These are phyloP conservation scores for Mucor indicus DNA, from an alignment of 371 early-diverging fungal genomes.

Conservation along the genomic window DNA sequence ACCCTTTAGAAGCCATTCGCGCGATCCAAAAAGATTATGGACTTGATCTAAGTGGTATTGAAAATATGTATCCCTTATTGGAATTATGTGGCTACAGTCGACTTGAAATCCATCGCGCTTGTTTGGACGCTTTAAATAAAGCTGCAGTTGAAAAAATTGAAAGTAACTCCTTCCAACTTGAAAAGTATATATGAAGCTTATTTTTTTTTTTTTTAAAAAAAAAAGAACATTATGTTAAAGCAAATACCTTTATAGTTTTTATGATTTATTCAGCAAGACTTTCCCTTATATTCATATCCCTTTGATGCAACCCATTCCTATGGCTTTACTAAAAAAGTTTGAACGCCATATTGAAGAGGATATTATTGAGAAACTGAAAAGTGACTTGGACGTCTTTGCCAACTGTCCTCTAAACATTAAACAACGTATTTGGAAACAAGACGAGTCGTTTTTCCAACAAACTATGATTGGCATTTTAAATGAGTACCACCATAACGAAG, in stretches of 20 bases:
- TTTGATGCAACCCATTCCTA: constrained; percentile 61
- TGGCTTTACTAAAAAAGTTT: constrained; percentile 56
- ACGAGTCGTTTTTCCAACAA: constrained; percentile 39
- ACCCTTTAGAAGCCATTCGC: constrained; percentile 38
- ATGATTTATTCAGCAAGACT: constrained; percentile 45
- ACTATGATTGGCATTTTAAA: constrained; percentile 40
- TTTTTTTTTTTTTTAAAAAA: background rate
- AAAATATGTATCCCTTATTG: constrained; percentile 57
- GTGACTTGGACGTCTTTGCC: constrained; percentile 46
- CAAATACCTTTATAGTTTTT: constrained; percentile 30
- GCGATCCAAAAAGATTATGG: constrained; percentile 39
- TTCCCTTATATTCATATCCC: constrained; percentile 55
- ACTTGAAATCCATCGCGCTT: constrained; percentile 52
- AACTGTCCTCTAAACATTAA: constrained; percentile 43
- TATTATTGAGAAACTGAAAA: constrained; percentile 46
- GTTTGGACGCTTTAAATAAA: constrained; percentile 54
- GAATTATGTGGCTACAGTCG: constrained; percentile 58
- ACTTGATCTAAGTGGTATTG: constrained; percentile 49
- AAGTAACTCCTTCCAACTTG: constrained; percentile 38
- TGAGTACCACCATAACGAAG: constrained; percentile 41
- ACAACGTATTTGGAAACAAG: constrained; percentile 49
- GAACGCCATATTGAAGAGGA: constrained; percentile 50
- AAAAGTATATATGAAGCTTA: constrained; percentile 28
- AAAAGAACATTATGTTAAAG: background rate
- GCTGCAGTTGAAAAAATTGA: constrained; percentile 36